phyloP scores from a whole-genome alignment of 768 basidiomycete species.

The Sporobolomyces phaffii region DNA sequence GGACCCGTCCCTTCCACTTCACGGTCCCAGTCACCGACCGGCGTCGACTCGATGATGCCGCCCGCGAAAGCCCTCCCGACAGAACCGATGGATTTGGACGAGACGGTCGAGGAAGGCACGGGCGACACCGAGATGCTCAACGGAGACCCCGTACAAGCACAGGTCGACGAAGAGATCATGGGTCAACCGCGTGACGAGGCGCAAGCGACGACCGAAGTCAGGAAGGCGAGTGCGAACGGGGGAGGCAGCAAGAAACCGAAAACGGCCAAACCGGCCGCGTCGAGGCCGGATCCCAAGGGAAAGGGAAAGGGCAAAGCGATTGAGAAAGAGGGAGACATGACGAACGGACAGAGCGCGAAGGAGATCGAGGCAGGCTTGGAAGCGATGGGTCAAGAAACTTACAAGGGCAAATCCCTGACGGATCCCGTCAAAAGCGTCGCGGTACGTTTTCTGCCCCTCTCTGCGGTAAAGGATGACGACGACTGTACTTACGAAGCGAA shows the following conservation, averaged over 20 bases:
- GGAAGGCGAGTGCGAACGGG: background rate
- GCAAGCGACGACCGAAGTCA: slow-evolving; percentile 3
- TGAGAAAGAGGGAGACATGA: slow-evolving; percentile 12
- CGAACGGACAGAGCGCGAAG: slow-evolving; percentile 26
- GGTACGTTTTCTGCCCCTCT: slow-evolving; percentile 53
- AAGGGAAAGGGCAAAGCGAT: slow-evolving; percentile 29
- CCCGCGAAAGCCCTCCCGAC: slow-evolving; percentile 29
- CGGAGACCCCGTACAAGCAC: background rate
- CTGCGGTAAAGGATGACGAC: too few species aligned
- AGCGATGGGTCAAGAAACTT: slow-evolving; percentile 36
- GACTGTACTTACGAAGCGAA: too few species aligned
- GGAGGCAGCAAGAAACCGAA: background rate
- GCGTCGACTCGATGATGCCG: slow-evolving; percentile 11
- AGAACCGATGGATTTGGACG: slow-evolving; percentile 37
- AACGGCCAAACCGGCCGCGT: background rate
- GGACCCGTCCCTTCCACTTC: slow-evolving; percentile 10
- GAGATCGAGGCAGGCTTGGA: slow-evolving; percentile 25
- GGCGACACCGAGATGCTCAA: slow-evolving; percentile 29
- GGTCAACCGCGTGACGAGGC: background rate
- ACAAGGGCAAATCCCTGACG: slow-evolving; percentile 65
- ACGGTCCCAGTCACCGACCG: background rate
- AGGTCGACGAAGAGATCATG: background rate
- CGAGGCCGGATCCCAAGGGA: slow-evolving; percentile 4
- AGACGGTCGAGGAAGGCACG: slow-evolving; percentile 19
- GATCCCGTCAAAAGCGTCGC: slow-evolving; percentile 87